Conservation (phyloP, 140 eudicot species). For the Flaveria floridana region DNA sequence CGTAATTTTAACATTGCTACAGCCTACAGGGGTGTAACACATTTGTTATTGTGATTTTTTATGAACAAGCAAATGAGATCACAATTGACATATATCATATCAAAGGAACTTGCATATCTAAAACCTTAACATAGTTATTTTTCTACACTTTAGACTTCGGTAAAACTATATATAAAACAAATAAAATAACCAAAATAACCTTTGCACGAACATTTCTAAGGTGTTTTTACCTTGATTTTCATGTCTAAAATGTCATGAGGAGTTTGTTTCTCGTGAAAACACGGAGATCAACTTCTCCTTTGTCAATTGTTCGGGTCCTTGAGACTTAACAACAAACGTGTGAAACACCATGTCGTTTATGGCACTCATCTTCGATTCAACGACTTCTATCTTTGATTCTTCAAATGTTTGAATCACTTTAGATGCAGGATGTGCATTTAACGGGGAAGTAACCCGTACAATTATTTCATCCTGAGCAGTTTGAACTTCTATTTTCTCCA, state of each 20-base stretch:
- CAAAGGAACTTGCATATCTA: slow-evolving; percentile 26
- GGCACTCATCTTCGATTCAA: slow-evolving; percentile 49
- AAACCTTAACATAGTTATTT: slow-evolving; percentile 18
- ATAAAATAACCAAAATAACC: slow-evolving; percentile 9
- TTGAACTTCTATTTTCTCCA: slow-evolving; percentile 46
- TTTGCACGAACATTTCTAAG: slow-evolving; percentile 23
- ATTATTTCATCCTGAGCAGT: slow-evolving; percentile 39
- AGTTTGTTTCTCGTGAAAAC: slow-evolving; percentile 50
- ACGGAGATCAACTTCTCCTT: slow-evolving; percentile 57
- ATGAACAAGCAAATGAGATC: not conserved
- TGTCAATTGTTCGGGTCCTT: slow-evolving; percentile 51
- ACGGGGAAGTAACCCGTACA: slow-evolving; percentile 45
- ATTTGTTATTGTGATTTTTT: no score
- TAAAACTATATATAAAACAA: slow-evolving; percentile 22
- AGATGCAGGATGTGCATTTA: slow-evolving; percentile 51
- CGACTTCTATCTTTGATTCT: slow-evolving; percentile 40
- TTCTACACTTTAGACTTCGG: slow-evolving; percentile 23
- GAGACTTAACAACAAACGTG: slow-evolving; percentile 53
- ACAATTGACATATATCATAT: slow-evolving; percentile 9
- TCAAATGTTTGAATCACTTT: slow-evolving; percentile 48
- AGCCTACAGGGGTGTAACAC: no score
- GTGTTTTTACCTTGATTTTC: slow-evolving; percentile 8
- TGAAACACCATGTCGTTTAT: slow-evolving; percentile 52
- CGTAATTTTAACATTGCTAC: no score
- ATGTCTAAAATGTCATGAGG: slow-evolving; percentile 25